Evolutionary conservation across 2,329 filamentous ascomycete genomes (phyloP).

Genomic region (Ceratocystis eucalypticola): DNA sequence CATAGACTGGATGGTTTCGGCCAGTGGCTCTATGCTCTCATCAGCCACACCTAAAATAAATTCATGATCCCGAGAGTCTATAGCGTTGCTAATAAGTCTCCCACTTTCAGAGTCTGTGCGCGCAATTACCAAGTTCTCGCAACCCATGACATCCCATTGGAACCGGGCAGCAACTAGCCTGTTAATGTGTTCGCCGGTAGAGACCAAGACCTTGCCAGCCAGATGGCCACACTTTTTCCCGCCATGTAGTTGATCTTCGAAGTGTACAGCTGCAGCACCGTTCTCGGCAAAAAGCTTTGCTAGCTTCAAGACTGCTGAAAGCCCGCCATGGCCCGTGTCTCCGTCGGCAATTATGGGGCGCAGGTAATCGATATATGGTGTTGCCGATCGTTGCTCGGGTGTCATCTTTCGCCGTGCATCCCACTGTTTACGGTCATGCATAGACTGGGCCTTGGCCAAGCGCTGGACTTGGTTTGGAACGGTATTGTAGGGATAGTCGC

Average conservation of each 20-base stretch:
- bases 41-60: slow-evolving; percentile 84
- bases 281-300: slow-evolving; percentile 97
- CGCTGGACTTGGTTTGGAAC: slow-evolving; percentile 97
- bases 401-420: slow-evolving; percentile 69
- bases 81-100: slow-evolving; percentile 73
- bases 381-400: slow-evolving; percentile 55
- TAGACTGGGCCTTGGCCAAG: slow-evolving; percentile 87
- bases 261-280: slow-evolving; percentile 89
- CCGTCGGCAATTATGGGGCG: slow-evolving; percentile 92
- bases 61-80: slow-evolving; percentile 91
- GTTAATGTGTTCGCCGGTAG: slow-evolving; percentile 91
- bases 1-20: slow-evolving; percentile 83
- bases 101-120: slow-evolving; percentile 93
- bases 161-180: slow-evolving; percentile 81
- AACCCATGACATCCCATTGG: slow-evolving; percentile 97
- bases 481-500: slow-evolving; percentile 97
- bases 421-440: slow-evolving; percentile 95
- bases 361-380: slow-evolving; percentile 82
- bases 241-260: slow-evolving; percentile 94
- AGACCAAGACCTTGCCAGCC: slow-evolving; percentile 89
- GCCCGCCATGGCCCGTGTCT: slow-evolving; percentile 86
- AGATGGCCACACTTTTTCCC: slow-evolving; percentile 98
- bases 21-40: slow-evolving; percentile 58
- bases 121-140: slow-evolving; percentile 86
- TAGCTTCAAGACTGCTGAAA: slow-evolving; percentile 86